Evolutionary conservation across 306 rosid genomes (phyloP).

Genomic region (Ziziphus jujuba): DNA sequence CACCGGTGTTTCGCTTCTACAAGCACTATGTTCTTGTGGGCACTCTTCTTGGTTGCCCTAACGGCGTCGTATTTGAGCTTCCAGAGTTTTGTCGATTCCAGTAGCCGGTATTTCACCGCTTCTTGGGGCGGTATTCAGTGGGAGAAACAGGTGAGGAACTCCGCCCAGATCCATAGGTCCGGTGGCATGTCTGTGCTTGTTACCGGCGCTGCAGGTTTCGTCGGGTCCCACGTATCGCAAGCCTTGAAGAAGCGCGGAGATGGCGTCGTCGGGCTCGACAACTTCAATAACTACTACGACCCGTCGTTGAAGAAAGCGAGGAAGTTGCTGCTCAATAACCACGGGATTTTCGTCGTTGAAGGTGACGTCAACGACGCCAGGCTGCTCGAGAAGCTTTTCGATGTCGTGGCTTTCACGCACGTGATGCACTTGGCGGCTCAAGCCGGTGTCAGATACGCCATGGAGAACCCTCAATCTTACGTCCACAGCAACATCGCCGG

Average conservation of each 20-base stretch:
- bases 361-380: conserved; percentile 75
- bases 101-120: conserved; percentile 62
- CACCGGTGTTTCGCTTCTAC: conserved; percentile 81
- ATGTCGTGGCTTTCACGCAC: conserved; percentile 77
- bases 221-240: conserved; percentile 72
- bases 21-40: conserved; percentile 92
- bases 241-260: conserved; percentile 71
- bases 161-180: conserved; percentile 66
- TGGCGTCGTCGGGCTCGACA: conserved; percentile 82
- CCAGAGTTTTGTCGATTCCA: conserved; percentile 69
- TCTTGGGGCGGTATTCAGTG: conserved; percentile 94
- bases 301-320: conserved; percentile 78
- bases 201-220: conserved; percentile 81
- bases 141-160: conserved; percentile 82
- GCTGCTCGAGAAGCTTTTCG: conserved; percentile 66
- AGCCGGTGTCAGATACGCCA: conserved; percentile 90
- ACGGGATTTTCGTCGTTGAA: conserved; percentile 60
- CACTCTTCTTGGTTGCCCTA: conserved; percentile 67
- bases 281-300: conserved; percentile 81
- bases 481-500: conserved; percentile 94
- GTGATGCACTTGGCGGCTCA: conserved; percentile 93
- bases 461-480: conserved; percentile 83
- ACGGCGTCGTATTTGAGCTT: conserved; percentile 79
- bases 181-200: conserved; percentile 77
- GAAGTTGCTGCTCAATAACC: conserved; percentile 34